Base-by-base conservation (phyloP, 2,329 filamentous ascomycete species). In the Phialophora macrospora region DNA sequence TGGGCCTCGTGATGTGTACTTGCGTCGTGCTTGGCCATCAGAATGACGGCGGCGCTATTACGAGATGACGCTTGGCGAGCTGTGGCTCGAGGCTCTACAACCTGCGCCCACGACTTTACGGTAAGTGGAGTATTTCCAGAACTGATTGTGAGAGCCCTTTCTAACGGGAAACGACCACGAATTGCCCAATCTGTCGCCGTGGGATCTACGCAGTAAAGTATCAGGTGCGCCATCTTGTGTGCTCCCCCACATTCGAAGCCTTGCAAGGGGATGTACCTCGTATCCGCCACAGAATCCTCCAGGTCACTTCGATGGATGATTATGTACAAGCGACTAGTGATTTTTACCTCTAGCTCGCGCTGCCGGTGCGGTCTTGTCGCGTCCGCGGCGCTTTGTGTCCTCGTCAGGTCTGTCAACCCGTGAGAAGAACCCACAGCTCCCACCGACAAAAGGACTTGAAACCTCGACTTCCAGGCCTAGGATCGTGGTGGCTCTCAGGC, bases 141-240 rank as follows among this genome's bases (percentile, higher is more conserved):
- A 22, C 48, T n/a, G 20, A 51, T n/a, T 5, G 11, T 5, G 11
- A 34, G 11, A 34, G 32, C 20, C 34, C 34, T 41, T 17, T 51
- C 48, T 51, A 51, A 51, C 48, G 48, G 24, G 2, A 51, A 22
- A 26, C 48, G 48, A 4, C 20, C 20, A 51, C 0, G 48, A 22
- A 51, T 51, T 51, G 48, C 48, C 48, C 48, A 51, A 26, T 51
- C 24, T 51, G 48, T 51, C 20, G 4, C 24, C 48, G 20, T 51
- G 8, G 20, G 24, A 22, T 20, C 17, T 9, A 24, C 14, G 14
- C 3, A 41, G 34, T 41, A 41, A 4, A 41, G 34, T 17, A 17
- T 4, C 4, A 41, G 17, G 12, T 12, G 17, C n/a, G 24, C 20
- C 20, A 24, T 24, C n/a, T 24, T 24, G 8, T 49, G n/a, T 49